A percentile compares a stretch with the other conserved stretches of the same genome.
These are phyloP conservation scores for Combretum micranthum DNA, from an alignment of 345 rosid genomes.

Conservation along the genomic window DNA sequence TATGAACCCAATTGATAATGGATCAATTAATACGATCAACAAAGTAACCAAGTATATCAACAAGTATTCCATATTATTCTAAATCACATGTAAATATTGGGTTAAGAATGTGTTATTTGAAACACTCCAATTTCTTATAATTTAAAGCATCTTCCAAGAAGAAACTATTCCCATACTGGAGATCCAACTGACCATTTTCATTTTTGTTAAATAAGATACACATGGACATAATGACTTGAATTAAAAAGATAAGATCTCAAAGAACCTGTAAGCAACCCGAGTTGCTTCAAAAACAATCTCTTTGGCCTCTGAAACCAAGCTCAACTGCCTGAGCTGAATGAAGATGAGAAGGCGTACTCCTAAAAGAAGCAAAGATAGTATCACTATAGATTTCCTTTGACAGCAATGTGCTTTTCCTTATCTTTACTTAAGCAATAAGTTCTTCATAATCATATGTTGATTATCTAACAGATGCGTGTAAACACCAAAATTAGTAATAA, in stretches of 20 bases:
- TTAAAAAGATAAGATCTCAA: slow-evolving; percentile 4
- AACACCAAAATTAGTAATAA: too few species aligned
- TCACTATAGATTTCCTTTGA: background rate
- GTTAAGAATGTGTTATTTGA: too few species aligned
- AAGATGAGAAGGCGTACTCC: slow-evolving; percentile 92
- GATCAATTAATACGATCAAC: too few species aligned
- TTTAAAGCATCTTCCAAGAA: background rate
- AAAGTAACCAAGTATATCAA: too few species aligned
- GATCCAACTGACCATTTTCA: background rate
- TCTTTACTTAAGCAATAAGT: too few species aligned
- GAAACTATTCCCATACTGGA: background rate
- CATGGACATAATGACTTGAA: background rate
- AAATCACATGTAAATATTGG: too few species aligned
- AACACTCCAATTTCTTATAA: background rate
- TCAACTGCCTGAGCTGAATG: slow-evolving; percentile 84
- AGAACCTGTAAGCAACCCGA: slow-evolving; percentile 92
- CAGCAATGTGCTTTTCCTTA: background rate
- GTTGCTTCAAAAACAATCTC: slow-evolving; percentile 74
- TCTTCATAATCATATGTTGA: too few species aligned
- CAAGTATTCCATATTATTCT: too few species aligned
- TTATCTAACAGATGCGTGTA: too few species aligned
- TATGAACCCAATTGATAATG: too few species aligned
- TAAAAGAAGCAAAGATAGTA: slow-evolving; percentile 16
- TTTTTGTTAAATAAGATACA: too few species aligned
- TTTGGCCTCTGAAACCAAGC: slow-evolving; percentile 70